Evolutionary conservation across 129 eudicot species (phyloP), one percentile per base, ranked within the genome.

Genomic region (Tanacetum coccineum): DNA sequence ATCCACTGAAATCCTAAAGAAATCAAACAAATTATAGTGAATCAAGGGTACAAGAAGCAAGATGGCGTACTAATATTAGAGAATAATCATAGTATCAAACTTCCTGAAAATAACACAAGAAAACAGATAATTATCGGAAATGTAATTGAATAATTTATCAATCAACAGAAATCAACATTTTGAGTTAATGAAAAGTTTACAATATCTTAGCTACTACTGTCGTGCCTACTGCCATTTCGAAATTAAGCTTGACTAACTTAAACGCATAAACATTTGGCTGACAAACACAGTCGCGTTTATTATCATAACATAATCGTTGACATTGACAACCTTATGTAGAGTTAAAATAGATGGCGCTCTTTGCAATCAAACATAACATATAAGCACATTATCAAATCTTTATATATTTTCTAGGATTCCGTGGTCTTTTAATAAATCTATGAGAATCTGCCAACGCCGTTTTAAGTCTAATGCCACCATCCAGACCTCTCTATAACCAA

Each of bases 1-100:
- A 68, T 70, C 49, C 68, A 49, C 78, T 3, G 25, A 18, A 20
- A 19, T 36, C 74, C 73, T 49, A 61, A 59, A 14, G n/a, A 30
- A 77, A 60, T 67, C 45, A 46, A 73, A 67, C 15, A 62, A 50
- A 51, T 55, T 17, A 26, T 15, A 67, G 18, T 40, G 66, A 32
- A 46, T 14, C 67, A 74, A 70, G 3, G 57, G 13, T 18, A 22
- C 60, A 30, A 70, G 12, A 59, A 25, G 25, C 42, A 36, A 36
- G 10, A 36, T 36, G 40, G 40, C 9, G 40, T 36, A 36, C 40
- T 36, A 5, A 40, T 22, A 70, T 61, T 22, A 13, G 50, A 71
- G 50, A 28, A 39, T 12, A 46, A 15, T 30, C 7, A 46, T 20
- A 28, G 12, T 36, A 36, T 55, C 14, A 63, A 40, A 46, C 62